A percentile compares a stretch with the other conserved stretches of the same genome.
Evolutionary conservation across 352 stramenopile species (phyloP).

Genomic region (Phytophthora pistaciae): DNA sequence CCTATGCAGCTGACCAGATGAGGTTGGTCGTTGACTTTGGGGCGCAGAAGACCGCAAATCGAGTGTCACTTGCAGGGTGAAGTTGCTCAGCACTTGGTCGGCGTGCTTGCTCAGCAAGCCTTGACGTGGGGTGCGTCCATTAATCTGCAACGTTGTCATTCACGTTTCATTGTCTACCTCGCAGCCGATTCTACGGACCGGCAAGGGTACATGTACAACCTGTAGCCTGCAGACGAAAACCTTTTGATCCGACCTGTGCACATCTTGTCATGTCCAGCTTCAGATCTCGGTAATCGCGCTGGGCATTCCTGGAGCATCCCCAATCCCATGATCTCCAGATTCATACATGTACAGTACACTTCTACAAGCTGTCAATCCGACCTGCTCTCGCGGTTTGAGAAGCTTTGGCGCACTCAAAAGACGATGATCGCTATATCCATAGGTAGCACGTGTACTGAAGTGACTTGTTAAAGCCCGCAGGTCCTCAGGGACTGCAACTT

Average conservation of each 20-base stretch:
- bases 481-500: not conserved
- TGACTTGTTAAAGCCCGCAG: not conserved
- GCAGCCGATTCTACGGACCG: not conserved
- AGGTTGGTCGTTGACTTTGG: not conserved
- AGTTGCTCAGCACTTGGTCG: not conserved
- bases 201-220: not conserved
- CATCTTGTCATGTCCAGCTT: constrained; percentile 1
- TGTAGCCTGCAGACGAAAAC: not conserved
- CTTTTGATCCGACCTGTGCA: not conserved
- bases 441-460: not conserved
- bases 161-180: not conserved
- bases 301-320: constrained; percentile 1
- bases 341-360: not conserved
- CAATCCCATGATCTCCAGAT: not conserved
- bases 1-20: constrained; percentile 8
- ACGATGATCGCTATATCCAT: not conserved
- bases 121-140: not conserved
- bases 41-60: not conserved
- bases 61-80: constrained; percentile 2
- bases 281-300: constrained; percentile 5
- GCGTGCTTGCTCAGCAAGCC: no score
- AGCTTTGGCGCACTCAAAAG: not conserved
- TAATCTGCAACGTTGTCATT: not conserved
- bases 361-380: not conserved
- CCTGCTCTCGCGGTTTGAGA: not conserved